Base-by-base conservation (phyloP, 2,329 filamentous ascomycete genomes). In the Capronia americana region DNA sequence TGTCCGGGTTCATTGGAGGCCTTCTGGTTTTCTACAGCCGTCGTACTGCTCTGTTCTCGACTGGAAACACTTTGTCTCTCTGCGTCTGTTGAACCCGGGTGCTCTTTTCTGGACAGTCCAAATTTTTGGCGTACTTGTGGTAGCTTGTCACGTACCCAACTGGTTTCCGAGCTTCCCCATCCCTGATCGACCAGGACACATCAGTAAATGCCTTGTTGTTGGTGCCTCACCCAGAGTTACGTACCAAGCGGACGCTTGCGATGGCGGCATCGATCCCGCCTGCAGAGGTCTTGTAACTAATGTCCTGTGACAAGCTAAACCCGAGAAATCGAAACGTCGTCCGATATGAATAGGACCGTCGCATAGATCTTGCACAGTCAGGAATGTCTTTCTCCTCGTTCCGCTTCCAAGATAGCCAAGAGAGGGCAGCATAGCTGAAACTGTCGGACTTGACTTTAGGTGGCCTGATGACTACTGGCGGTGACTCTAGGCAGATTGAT, bases 321-420 rank as follows among this genome's bases (percentile, higher is more conserved):
- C 63, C 58, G 34, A 65, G 57, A 26, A 65, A 30, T 17, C 54
- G 63, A 46, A 65, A 61, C 10, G 63, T 62, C 30, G 44, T 44
- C 23, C 41, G 41, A n/a, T 56, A 57, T 17, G 63, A 53, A 54
- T 65, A 65, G 8, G 58, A 57, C 17, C 53, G 58, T 5, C 53
- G 57, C 41, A 56, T 58, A 17, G 63, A 61, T 51, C 63, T 61
- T 46, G 58, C 57, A 41, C 63, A 65, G 44, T 58, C 51, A 44
- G 58, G 53, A 10, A 61, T n/a, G 14, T 65, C 63, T 41, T 62
- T 65, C n/a, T 65, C 50, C 46, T 65, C 63, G 58, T 57, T 65
- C 11, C 46, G 53, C 24, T 26, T 54, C 63, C 63, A 65, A 11
- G 63, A 38, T 2, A 65, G 38, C 63, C 58, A 65, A 23, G 57